Base-by-base conservation (phyloP, 192 early-diverging fungal species). In the Geosiphon pyriformis region DNA sequence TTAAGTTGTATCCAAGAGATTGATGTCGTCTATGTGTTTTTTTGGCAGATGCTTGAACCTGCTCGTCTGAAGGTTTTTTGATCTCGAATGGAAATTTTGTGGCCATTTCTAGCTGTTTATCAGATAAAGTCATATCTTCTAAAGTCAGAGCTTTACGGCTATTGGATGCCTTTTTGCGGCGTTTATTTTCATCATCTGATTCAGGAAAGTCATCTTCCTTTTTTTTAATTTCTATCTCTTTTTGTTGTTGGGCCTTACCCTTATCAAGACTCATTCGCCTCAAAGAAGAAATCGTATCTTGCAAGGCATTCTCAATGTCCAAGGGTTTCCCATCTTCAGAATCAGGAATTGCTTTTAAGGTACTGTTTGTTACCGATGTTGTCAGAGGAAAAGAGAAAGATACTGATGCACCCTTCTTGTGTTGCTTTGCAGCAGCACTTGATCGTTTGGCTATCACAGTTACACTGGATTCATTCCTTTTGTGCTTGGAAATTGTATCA, bases 221-320 rank as follows among this genome's bases (percentile, higher is more conserved):
- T 57, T 50, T 59, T 12, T 52, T 57, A 53, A 35, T 66, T 54
- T 65, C 70, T 50, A 23, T 29, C 15, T 77, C 70, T 18, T 74
- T 68, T n/a, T 77, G 53, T 49, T 59, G 55, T 30, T 59, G 67
- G 49, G 46, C 70, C 32, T 70, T 74, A 47, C 70, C 53, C 1
- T 63, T 64, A 47, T 77, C 34, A 51, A 57, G 42, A 67, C 76
- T 30, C 72, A 72, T 26, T 26, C 76, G 76, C 20, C 76, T 72
- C 34, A 77, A 66, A 7, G 72, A 74, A 1, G 76, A 70, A 17
- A 77, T 67, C 12, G 76, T 77, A 26, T 72, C 71, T 56, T 77
- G 76, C 26, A 77, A 34, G 8, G 76, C 72, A 53, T 66, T 74
- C 52, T 77, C 76, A 50, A 77, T 77, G 11, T 69, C 52, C 2